These are phyloP conservation scores for Tetragonia tetragonoides DNA, from an alignment of 148 eudicot species.

Conservation along the genomic window DNA sequence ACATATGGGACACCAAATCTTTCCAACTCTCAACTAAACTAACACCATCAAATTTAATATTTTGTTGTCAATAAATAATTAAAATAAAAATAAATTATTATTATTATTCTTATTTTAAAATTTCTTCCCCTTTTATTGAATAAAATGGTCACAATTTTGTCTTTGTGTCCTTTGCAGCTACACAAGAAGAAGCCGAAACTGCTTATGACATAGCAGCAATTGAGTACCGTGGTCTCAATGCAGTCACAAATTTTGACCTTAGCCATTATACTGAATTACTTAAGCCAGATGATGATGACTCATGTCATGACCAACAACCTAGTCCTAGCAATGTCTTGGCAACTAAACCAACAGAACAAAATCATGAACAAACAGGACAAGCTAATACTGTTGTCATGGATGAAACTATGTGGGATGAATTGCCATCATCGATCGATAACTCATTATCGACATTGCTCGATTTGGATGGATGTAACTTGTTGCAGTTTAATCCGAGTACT, in stretches of 20 bases:
- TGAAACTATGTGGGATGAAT: constrained; percentile 17
- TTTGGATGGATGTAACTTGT: constrained; percentile 14
- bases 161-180: constrained; percentile 39
- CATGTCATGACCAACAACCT: constrained; percentile 22
- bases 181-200: constrained; percentile 86
- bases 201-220: constrained; percentile 87
- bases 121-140: no score
- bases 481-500: neutral
- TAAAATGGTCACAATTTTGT: no score
- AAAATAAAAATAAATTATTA: no score
- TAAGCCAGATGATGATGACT: constrained; percentile 44
- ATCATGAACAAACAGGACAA: constrained; percentile 9
- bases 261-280: constrained; percentile 66
- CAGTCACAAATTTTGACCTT: constrained; percentile 78
- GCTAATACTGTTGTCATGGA: constrained; percentile 17
- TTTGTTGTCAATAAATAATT: no score
- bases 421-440: neutral
- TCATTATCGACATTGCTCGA: constrained; percentile 16
- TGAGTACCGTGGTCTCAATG: constrained; percentile 71
- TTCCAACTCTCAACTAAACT: constrained; percentile 49
- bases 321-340: constrained; percentile 6
- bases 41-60: neutral
- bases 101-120: no score
- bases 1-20: constrained; percentile 16
- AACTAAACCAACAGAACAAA: neutral